A percentile compares a stretch with the other conserved stretches of the same genome.
Evolutionary conservation across 116 monocot genomes (phyloP).

Genomic region (Dioscorea cayenensis): DNA sequence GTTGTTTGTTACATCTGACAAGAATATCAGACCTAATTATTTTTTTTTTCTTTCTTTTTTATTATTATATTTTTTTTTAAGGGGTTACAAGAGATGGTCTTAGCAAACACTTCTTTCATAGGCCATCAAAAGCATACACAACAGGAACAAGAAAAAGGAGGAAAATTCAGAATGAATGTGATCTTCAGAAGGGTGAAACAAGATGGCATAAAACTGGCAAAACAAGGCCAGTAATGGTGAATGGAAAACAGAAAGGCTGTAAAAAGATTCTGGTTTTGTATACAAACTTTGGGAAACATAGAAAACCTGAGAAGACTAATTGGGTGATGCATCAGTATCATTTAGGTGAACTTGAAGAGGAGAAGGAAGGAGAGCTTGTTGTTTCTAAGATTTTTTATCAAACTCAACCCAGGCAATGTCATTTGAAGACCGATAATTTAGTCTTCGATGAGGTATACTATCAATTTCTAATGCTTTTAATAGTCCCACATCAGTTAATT

Average conservation of each 20-base stretch:
- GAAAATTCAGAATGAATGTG: constrained; percentile 81
- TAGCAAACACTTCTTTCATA: constrained; percentile 96
- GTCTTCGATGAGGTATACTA: constrained; percentile 74
- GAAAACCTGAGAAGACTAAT: constrained; percentile 94
- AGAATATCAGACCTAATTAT: constrained; percentile 18
- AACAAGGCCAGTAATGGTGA: constrained; percentile 79
- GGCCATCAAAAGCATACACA: constrained; percentile 95
- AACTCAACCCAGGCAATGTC: constrained; percentile 90
- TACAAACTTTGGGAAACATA: constrained; percentile 90
- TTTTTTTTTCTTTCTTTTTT: background rate
- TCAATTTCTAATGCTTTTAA: background rate
- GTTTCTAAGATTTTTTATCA: constrained; percentile 95
- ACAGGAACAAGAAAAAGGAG: constrained; percentile 92
- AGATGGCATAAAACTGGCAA: constrained; percentile 99
- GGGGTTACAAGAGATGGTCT: constrained; percentile 89
- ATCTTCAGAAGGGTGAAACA: constrained; percentile 66
- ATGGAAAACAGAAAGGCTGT: constrained; percentile 76
- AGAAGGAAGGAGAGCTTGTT: constrained; percentile 87
- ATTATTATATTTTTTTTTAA: constrained; percentile 7
- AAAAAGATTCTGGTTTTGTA: constrained; percentile 93
- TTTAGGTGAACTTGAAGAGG: constrained; percentile 79
- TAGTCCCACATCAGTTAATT: constrained; percentile 2
- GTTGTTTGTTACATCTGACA: constrained; percentile 44
- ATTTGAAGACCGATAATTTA: constrained; percentile 60
- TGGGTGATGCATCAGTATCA: constrained; percentile 99